Evolutionary conservation across 164 flowering plant genomes (phyloP), one percentile per base, ranked within the genome.

Genomic region (Chloranthus sessilifolius): DNA sequence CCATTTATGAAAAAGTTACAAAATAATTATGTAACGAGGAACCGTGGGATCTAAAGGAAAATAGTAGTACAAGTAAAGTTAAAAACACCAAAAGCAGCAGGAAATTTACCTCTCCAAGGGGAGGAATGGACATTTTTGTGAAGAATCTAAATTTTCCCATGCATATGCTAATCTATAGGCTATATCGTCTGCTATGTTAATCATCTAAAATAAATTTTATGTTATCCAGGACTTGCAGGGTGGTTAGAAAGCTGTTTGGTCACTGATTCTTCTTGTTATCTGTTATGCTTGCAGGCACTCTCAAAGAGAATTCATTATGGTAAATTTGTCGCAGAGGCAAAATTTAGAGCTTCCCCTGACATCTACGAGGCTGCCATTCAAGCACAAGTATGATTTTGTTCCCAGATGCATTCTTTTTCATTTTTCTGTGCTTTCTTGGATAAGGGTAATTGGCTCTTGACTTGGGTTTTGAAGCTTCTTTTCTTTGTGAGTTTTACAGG

Each of bases 261-360:
- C n/a, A 17, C 38, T 5, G 35, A 1, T 6, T 31, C 11, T 44
- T 29, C 7, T 14, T n/a, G n/a, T 33, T 50, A 15, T 20, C 11
- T 26, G 28, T 12, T 55, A 16, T 26, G 20, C 20, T 43, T 55
- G 65, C 74, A 85, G 97, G 76, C 73, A 41, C 76, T 88, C 8
- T 85, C 96, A 28, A 85, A 79, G 61, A 73, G 95, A 69, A 83
- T 85, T 25, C 96, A 88, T 53, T 88, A 85, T 60, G 95, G 95
- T 5, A 85, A 85, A 65, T 88, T 66, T 65, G 96, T 88, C 0
- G 91, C 95, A 25, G 96, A 88, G 68, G 81, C 85, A 17, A 88
- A 88, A 62, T 88, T 73, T 47, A 78, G 48, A 50, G 83, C 76
- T 11, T 60, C 81, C 47, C 90, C 91, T 30, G 72, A 68, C 19